These are phyloP conservation scores for Paraconiothyrium brasiliense DNA, from an alignment of 2,329 filamentous ascomycete species.

Conservation along the genomic window DNA sequence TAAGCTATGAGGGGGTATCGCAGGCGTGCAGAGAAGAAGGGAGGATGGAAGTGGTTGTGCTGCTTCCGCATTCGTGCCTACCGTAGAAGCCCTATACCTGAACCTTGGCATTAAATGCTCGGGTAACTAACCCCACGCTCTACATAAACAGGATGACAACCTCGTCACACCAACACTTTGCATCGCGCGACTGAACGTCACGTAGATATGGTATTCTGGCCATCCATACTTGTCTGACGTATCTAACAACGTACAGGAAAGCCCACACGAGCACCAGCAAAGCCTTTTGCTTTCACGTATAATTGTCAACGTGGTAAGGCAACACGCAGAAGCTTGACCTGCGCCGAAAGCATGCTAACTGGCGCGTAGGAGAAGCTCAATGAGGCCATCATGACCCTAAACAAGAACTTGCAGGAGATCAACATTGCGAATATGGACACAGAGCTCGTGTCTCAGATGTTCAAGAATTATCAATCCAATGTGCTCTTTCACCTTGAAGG, in stretches of 20 bases:
- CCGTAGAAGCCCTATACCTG: slow-evolving; percentile 21
- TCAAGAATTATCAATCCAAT: slow-evolving; percentile 99
- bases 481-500: slow-evolving; percentile 97
- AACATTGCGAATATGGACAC: slow-evolving; percentile 99
- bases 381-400: slow-evolving; percentile 90
- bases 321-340: not conserved
- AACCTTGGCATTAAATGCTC: slow-evolving; percentile 37
- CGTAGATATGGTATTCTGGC: slow-evolving; percentile 37
- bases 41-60: not conserved
- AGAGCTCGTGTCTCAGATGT: slow-evolving; percentile 98
- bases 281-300: slow-evolving; percentile 91
- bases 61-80: not conserved
- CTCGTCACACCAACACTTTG: not conserved
- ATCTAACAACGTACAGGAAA: slow-evolving; percentile 70
- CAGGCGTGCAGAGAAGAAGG: not conserved
- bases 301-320: slow-evolving; percentile 92
- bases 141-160: slow-evolving; percentile 6
- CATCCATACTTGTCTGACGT: not conserved
- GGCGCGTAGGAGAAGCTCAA: slow-evolving; percentile 90
- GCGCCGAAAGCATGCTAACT: not conserved
- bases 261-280: slow-evolving; percentile 97
- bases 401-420: slow-evolving; percentile 93
- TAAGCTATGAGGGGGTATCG: not conserved
- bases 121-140: slow-evolving; percentile 36
- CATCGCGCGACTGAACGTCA: slow-evolving; percentile 12